Evolutionary conservation across 2,329 filamentous ascomycete genomes (phyloP), one percentile per base, ranked within the genome.

Genomic region (Berkeleyomyces basicola): DNA sequence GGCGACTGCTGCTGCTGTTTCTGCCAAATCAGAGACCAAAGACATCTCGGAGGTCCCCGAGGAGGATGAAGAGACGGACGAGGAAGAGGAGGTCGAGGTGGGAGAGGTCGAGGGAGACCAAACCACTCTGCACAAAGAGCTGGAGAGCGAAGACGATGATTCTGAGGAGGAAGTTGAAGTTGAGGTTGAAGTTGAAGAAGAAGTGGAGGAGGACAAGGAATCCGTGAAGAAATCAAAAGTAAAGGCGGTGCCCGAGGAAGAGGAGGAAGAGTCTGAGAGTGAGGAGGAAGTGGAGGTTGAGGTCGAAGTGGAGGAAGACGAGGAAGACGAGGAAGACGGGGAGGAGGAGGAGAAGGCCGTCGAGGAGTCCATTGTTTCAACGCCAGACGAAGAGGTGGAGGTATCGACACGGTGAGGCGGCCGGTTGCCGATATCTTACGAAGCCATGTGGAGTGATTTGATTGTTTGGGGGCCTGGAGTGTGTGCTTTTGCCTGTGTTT

Each of bases 81-180:
- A 64, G 37, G 49, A 58, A 14, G 49, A 43, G 33, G 42, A 11
- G 63, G 55, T 23, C 23, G 23, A 23, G 23, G 23, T 23, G 33
- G 59, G 59, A 16, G 63, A 61, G 23, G 47, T 31, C 3, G 63
- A 57, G 7, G 55, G 46, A 23, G 63, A 59, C n/a, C 74, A 84
- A 44, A 73, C 78, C n/a, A 84, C 87, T 70, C 80, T 79, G 58
- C 79, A 84, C 49, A 84, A 87, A 65, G 23, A 23, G 23, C 23
- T 59, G 7, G 61, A 63, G 7, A 53, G 47, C 3, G 61, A 51
- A 4, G 43, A 43, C 4, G 63, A 44, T 7, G 59, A 59, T 3
- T 39, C 57, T 4, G 46, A 61, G 11, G 44, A 40, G n/a, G 43
- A 63, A 58, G 55, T 59, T 23, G 55, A 57, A 61, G 59, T 23